phyloP scores from a whole-genome alignment of 805 yeast species.

The Zygoascus flipseniorum region DNA sequence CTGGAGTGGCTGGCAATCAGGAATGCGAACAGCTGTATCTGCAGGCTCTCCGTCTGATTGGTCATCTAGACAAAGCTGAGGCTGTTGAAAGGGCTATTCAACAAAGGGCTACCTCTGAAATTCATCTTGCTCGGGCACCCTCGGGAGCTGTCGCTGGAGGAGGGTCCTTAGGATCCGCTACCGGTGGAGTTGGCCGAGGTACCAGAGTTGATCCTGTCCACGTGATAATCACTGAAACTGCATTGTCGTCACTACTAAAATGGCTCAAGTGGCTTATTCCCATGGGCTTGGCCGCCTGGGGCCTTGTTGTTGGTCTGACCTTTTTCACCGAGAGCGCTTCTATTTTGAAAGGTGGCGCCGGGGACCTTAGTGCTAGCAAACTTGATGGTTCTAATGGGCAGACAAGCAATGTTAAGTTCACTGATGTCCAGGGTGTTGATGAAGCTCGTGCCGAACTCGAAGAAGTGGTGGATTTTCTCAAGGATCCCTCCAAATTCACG shows the following conservation, averaged over 20 bases:
- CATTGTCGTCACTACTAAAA: conserved; percentile 65
- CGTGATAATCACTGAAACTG: conserved; percentile 85
- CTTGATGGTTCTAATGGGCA: conserved; percentile 76
- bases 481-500: conserved; percentile 93
- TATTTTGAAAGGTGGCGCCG: conserved; percentile 49
- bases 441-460: conserved; percentile 97
- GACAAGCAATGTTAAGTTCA: conserved; percentile 76
- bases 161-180: neutral
- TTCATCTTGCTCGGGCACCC: neutral
- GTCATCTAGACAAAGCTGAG: conserved; percentile 71
- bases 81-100: conserved; percentile 45
- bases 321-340: conserved; percentile 78
- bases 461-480: conserved; percentile 94
- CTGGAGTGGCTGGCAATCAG: conserved; percentile 78
- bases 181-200: conserved; percentile 17
- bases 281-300: conserved; percentile 70
- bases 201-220: conserved; percentile 69
- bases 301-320: conserved; percentile 68
- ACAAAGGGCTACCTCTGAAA: conserved; percentile 16
- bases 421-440: conserved; percentile 95
- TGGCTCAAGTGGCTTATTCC: conserved; percentile 89
- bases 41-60: conserved; percentile 71
- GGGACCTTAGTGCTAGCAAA: conserved; percentile 40
- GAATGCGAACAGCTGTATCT: conserved; percentile 74
- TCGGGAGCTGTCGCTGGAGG: conserved; percentile 5